Conservation (phyloP, 108 stramenopile species). For the Cyclotella cryptica region DNA sequence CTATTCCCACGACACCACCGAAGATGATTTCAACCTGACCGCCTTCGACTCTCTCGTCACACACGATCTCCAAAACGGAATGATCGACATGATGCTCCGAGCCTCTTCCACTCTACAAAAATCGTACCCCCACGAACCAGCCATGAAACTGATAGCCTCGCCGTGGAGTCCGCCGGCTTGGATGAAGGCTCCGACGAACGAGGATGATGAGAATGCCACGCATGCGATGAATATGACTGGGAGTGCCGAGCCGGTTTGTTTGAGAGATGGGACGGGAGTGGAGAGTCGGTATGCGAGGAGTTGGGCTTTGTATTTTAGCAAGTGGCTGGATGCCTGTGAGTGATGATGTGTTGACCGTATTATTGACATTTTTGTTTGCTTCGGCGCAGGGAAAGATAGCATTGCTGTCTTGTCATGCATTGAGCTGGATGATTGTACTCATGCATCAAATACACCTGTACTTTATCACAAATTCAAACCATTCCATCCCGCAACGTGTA, state of each 20-base stretch:
- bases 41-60: conserved; percentile 80
- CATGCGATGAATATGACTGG: conserved; percentile 72
- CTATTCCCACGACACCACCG: conserved; percentile 88
- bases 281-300: conserved; percentile 77
- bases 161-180: conserved; percentile 96
- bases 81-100: conserved; percentile 83
- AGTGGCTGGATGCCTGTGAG: conserved; percentile 83
- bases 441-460: not conserved
- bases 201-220: conserved; percentile 37
- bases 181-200: conserved; percentile 90
- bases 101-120: conserved; percentile 51
- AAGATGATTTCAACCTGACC: conserved; percentile 87
- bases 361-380: too few relatives aligned
- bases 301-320: conserved; percentile 87
- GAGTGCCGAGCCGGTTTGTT: conserved; percentile 75
- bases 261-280: conserved; percentile 76
- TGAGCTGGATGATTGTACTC: not conserved
- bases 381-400: too few relatives aligned
- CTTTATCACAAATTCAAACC: not conserved
- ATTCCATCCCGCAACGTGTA: not conserved
- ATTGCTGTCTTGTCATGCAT: too few relatives aligned
- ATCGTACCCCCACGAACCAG: conserved; percentile 55
- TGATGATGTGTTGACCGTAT: conserved; percentile 7
- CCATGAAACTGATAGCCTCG: conserved; percentile 79
- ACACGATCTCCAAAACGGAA: conserved; percentile 83